Evolutionary conservation across 2,329 filamentous ascomycete genomes (phyloP).

Genomic region (Trichophyton equinum): DNA sequence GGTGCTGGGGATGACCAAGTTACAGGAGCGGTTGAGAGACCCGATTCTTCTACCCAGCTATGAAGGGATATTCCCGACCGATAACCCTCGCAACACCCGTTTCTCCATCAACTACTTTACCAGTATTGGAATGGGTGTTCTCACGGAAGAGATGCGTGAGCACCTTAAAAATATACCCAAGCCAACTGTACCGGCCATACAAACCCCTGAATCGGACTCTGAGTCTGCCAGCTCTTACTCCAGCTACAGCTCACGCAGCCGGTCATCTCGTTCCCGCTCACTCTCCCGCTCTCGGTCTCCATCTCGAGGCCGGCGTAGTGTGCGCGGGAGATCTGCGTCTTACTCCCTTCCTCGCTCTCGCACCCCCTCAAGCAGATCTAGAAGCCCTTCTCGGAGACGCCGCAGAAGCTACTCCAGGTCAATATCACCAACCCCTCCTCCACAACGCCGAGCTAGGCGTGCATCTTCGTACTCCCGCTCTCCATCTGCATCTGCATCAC

Average conservation of each 20-base stretch:
- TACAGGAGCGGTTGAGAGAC: conserved; percentile 65
- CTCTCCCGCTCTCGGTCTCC: conserved; percentile 35
- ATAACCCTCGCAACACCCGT: conserved; percentile 77
- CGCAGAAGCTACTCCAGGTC: conserved; percentile 25
- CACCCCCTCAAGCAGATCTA: conserved; percentile 22
- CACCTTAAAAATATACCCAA: conserved; percentile 81
- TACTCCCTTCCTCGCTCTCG: conserved; percentile 17
- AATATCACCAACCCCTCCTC: conserved; percentile 23
- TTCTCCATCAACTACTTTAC: conserved; percentile 99
- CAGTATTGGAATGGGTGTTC: conserved; percentile 84
- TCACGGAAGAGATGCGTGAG: conserved; percentile 93
- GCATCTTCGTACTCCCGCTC: conserved; percentile 26
- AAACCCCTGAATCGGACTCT: conserved; percentile 49
- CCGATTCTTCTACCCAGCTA: conserved; percentile 66
- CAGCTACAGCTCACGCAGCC: conserved; percentile 61
- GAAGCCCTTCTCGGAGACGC: conserved; percentile 20
- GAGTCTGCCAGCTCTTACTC: conserved; percentile 55
- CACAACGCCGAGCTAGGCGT: conserved; percentile 17
- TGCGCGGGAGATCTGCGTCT: conserved; percentile 11
- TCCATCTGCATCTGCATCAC: conserved; percentile 21
- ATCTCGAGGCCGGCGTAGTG: conserved; percentile 21
- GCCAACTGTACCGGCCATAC: conserved; percentile 59
- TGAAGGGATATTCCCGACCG: conserved; percentile 75
- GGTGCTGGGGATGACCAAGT: conserved; percentile 67
- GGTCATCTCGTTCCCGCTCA: conserved; percentile 29